These are phyloP conservation scores for Boletus pseudo-olivaceus DNA, from an alignment of 768 basidiomycete species.

Conservation along the genomic window DNA sequence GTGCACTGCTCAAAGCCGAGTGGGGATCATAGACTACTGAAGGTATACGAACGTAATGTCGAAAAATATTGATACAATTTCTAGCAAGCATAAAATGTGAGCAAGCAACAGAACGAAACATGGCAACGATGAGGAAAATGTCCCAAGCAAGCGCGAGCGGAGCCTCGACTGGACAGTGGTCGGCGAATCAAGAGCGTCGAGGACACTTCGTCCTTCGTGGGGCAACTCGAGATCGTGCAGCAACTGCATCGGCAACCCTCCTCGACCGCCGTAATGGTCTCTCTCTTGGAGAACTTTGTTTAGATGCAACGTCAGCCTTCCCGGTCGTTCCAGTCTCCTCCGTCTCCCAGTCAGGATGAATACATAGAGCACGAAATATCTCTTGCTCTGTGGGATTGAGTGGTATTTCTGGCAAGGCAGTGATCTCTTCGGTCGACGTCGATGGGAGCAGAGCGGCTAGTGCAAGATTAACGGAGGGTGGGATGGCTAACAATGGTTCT, in stretches of 20 bases:
- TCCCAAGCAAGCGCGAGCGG: background rate
- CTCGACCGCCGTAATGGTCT: constrained; percentile 47
- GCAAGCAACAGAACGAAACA: constrained; percentile 10
- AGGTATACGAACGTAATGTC: constrained; percentile 23
- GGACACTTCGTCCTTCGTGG: constrained; percentile 28
- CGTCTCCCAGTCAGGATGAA: constrained; percentile 49
- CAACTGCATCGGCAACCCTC: constrained; percentile 59
- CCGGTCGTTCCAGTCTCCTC: constrained; percentile 31
- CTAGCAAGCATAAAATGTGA: constrained; percentile 17
- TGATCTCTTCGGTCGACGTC: constrained; percentile 10
- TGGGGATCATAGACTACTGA: constrained; percentile 25
- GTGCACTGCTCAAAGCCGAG: constrained; percentile 16
- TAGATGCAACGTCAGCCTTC: constrained; percentile 2
- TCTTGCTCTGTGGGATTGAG: constrained; percentile 69
- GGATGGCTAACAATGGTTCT: constrained; percentile 22
- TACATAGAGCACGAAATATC: constrained; percentile 64
- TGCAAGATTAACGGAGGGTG: constrained; percentile 29
- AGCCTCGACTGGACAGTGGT: background rate
- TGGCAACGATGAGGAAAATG: constrained; percentile 1
- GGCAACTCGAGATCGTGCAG: constrained; percentile 45
- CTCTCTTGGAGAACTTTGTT: constrained; percentile 4
- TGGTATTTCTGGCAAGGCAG: constrained; percentile 36
- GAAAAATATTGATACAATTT: constrained; percentile 23
- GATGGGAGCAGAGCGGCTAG: constrained; percentile 27
- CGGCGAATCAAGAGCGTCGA: constrained; percentile 22